These are phyloP conservation scores for Fraxinus albicans DNA, from an alignment of 305 asterid genomes.

Conservation along the genomic window DNA sequence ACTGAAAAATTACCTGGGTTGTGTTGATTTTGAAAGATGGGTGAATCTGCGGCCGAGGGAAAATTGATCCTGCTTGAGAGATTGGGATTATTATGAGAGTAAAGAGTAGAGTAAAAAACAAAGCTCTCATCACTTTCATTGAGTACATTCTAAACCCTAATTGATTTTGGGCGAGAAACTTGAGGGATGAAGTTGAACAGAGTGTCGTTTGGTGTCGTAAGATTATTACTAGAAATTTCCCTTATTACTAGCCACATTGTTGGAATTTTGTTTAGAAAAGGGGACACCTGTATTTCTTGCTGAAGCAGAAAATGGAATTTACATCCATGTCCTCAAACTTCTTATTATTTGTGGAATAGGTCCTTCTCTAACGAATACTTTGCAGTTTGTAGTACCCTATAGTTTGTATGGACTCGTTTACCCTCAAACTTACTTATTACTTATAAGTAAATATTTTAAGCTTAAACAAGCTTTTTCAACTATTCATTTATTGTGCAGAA, in stretches of 20 bases:
- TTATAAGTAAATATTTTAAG: neutral
- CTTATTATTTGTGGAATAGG: neutral
- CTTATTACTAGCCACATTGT: neutral
- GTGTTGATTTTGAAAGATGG: conserved; percentile 47
- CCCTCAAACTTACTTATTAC: neutral
- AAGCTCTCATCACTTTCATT: conserved; percentile 25
- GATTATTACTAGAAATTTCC: neutral
- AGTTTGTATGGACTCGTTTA: neutral
- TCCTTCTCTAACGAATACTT: neutral
- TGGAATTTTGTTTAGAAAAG: neutral
- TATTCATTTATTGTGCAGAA: neutral
- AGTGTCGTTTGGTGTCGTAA: neutral
- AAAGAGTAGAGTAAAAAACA: conserved; percentile 23
- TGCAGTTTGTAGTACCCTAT: neutral
- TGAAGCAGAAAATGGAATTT: neutral
- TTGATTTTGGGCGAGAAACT: neutral
- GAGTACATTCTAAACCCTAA: neutral
- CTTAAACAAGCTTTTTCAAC: neutral
- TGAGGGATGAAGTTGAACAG: neutral
- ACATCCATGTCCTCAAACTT: neutral
- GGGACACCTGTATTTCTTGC: neutral
- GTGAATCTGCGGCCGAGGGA: conserved; percentile 35
- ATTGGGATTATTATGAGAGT: conserved; percentile 20
- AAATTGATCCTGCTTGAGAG: conserved; percentile 44
- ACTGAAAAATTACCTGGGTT: conserved; percentile 39